Base-by-base conservation (phyloP, 441 rosid species). In the Isatis lusitanica region DNA sequence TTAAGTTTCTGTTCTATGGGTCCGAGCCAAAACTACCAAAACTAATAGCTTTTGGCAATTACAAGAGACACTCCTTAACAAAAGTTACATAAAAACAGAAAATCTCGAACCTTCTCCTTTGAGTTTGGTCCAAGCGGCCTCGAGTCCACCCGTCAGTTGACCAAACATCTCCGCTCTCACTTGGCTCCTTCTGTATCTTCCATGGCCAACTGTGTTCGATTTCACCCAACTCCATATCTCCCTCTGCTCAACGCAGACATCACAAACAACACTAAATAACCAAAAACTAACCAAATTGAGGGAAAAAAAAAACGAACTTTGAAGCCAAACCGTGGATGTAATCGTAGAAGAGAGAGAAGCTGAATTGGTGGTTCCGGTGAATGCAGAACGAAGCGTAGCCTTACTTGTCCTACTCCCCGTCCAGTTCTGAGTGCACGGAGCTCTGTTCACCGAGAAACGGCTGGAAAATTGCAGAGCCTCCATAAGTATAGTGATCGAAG, bases 151-250 rank as follows among this genome's bases (percentile, higher is more conserved):
- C 0, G 91, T 91, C 73, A 93, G 76, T 82, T 91, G 99, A 33
- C 96, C 98, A 80, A 95, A 93, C 98, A 95, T 95, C 82, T 95
- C 99, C 3, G 98, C 97, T 74, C 82, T 86, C 57, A 90, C 88
- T 59, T 82, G 78, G 26, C 83, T 72, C 16, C 70, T 79, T 74
- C 60, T 73, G 52, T 81, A 82, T 79, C 84, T 85, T 77, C 73
- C 74, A 64, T 63, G 31, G 52, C 77, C 43, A 55, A 74, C 83
- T 33, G 80, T 82, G 70, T 76, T 87, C 30, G 90, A 74, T 66
- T 84, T 87, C 77, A 92, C 85, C 92, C 84, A 80, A 13, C 88
- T 75, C 97, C 92, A 87, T 67, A 83, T 65, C 80, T 87, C 89
- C 72, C 79, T 81, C 97, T 91, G 31, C 33, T 17, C 75, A 51